Base-by-base conservation (phyloP, 768 basidiomycete species). In the Mycena alexandri region DNA sequence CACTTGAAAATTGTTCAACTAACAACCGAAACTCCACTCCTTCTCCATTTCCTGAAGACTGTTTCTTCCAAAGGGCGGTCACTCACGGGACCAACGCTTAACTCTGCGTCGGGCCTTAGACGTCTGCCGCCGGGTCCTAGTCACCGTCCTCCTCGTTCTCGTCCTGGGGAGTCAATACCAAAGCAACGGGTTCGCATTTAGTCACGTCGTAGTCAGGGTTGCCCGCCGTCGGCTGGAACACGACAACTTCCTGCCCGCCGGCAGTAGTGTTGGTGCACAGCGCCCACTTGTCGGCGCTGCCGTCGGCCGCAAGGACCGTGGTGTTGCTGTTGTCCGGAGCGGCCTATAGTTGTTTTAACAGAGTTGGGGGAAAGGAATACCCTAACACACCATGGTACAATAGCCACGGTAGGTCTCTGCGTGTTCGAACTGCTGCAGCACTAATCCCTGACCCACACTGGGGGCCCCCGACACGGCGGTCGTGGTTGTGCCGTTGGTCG, bases 221-320 rank as follows among this genome's bases (percentile, higher is more conserved):
- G 14, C 9, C 51, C 7, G 25, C 2, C 16, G 0, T 21, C 12
- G 61, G 50, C 2, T 16, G 29, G 50, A 38, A 62, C 11, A 44
- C 48, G 22, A 61, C 12, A 38, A 34, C 51, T 2, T 7, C 2
- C 17, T 42, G 29, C 41, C 61, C 51, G 16, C 7, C 51, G 4
- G 25, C 60, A 1, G 38, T 24, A 38, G 12, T 17, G 48, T 53
- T 53, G 1, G 42, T 25, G 51, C 61, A 62, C 51, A 62, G 29
- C 19, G 41, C 38, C 60, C 60, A 61, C n/a, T 34, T 16, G 21
- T 34, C 21, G 42, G 8, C 4, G 14, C 4, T 12, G 24, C 16
- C 24, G 19, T 62, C 13, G 22, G 9, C 42, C 7, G 29, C 61
- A 41, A 62, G 60, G 9, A 61, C 14, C 12, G 25, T 25, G 5